These are phyloP conservation scores for Rhododendron williamsianum DNA, from an alignment of 148 eudicot genomes.

Conservation along the genomic window DNA sequence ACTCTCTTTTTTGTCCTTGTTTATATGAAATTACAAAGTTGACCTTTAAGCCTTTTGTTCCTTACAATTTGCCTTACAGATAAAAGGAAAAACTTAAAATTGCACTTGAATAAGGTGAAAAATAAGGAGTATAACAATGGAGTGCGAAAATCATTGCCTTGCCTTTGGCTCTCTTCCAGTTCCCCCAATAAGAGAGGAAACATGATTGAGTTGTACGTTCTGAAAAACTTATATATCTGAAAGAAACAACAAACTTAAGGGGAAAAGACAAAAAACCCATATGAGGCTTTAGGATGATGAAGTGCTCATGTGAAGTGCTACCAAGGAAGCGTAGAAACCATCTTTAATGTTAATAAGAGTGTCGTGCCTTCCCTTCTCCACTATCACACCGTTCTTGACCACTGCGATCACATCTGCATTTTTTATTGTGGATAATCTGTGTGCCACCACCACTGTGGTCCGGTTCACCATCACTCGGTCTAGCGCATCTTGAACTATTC, in stretches of 20 bases:
- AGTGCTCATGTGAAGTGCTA: conserved; percentile 44
- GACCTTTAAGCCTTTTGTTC: not conserved
- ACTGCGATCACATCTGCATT: conserved; percentile 50
- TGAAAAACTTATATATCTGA: not conserved
- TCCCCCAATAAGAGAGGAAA: not conserved
- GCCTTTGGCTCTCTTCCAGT: not conserved
- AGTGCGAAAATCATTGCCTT: not conserved
- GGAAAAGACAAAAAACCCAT: not conserved
- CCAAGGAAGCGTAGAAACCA: conserved; percentile 50
- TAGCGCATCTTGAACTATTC: not conserved
- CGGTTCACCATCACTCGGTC: not conserved
- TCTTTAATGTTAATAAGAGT: conserved; percentile 21
- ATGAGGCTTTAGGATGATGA: conserved; percentile 11
- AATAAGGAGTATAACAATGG: not conserved
- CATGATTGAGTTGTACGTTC: not conserved
- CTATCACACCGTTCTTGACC: conserved; percentile 59
- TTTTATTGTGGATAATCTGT: not conserved
- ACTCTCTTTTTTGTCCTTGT: not conserved
- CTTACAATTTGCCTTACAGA: not conserved
- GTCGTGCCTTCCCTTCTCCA: conserved; percentile 66
- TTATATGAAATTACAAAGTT: not conserved
- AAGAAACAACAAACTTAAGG: not conserved
- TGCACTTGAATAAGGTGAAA: not conserved
- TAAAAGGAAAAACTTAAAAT: not conserved
- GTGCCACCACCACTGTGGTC: not conserved